Base-by-base conservation (phyloP, 352 stramenopile genomes). In the Halophytophthora polymorphica region DNA sequence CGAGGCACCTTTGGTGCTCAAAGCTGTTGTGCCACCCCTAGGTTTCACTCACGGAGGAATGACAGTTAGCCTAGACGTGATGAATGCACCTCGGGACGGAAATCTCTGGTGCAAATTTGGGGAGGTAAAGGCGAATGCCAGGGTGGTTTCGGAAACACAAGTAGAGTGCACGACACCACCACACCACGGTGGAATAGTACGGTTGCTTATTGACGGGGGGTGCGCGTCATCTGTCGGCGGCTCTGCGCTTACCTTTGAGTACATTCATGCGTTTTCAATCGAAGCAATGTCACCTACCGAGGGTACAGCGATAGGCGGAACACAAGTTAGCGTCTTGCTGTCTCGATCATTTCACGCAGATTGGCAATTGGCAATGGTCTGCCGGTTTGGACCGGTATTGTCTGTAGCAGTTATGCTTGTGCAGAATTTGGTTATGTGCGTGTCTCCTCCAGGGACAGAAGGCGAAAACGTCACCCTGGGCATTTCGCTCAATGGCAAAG, bases 31-130 rank as follows among this genome's bases (percentile, higher is more conserved):
- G 2, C 66, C 71, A n/a, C 46, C 18, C 17, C 46, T 73, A 22
- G 69, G 63, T 0, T 74, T 77, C n/a, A 51, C 47, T 47, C 22
- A 31, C n/a, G 70, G 70, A 10, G 65, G 66, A 12, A 55, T 53
- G 28, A 36, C 23, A 5, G 44, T 73, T 3, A 55, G 25, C 25
- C 18, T 82, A 38, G 29, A 67, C 4, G 53, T 66, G 1, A 49
- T 35, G 14, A 40, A 50, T 19, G 33, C 53, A 10, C 38, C 49
- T 45, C 29, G 2, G 29, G 22, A 22, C 25, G 41, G 35, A 6
- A 31, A 52, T 1, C 29, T 71, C 2, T 61, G 31, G 21, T 82
- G 71, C 37, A 15, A 66, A 3, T 82, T 82, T 45, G 68, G 53
- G 7, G 45, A 58, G 11, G 18, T 47, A 23, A 18, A 15, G 1